phyloP scores from a whole-genome alignment of 805 yeast genomes.

The Saturnispora quitensis region DNA sequence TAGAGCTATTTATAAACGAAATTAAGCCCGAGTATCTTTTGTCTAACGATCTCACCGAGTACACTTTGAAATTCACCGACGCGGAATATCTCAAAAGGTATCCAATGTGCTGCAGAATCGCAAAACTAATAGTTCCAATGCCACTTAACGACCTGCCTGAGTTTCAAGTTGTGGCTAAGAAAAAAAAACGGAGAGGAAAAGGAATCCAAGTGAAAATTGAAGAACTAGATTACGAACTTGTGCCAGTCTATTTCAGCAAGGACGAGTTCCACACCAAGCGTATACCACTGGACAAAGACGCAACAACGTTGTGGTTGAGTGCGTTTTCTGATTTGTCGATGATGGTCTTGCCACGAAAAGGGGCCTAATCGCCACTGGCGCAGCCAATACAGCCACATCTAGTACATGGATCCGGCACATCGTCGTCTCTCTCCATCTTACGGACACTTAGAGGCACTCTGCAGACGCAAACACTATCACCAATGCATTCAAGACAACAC shows the following conservation, averaged over 20 bases:
- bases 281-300: conserved; percentile 1
- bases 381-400: conserved; percentile 87
- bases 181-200: conserved; percentile 6
- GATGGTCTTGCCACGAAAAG: conserved; percentile 1
- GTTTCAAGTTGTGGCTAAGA: background rate
- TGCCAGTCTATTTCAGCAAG: conserved; percentile 12
- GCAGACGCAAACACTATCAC: conserved; percentile 70
- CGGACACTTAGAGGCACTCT: conserved; percentile 57
- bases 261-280: background rate
- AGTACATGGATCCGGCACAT: conserved; percentile 39
- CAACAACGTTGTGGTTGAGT: conserved; percentile 16
- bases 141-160: background rate
- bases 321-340: conserved; percentile 24
- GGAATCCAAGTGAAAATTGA: conserved; percentile 6
- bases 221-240: conserved; percentile 14
- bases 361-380: conserved; percentile 53
- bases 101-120: conserved; percentile 23
- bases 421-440: conserved; percentile 27
- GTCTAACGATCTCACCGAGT: conserved; percentile 25
- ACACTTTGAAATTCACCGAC: conserved; percentile 21
- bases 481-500: conserved; percentile 78
- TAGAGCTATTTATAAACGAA: conserved; percentile 20
- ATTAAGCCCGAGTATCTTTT: conserved; percentile 22
- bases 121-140: conserved; percentile 8
- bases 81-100: conserved; percentile 21